These are phyloP conservation scores for Oxytropis ochrocephala DNA, from an alignment of 306 rosid genomes.

Conservation along the genomic window DNA sequence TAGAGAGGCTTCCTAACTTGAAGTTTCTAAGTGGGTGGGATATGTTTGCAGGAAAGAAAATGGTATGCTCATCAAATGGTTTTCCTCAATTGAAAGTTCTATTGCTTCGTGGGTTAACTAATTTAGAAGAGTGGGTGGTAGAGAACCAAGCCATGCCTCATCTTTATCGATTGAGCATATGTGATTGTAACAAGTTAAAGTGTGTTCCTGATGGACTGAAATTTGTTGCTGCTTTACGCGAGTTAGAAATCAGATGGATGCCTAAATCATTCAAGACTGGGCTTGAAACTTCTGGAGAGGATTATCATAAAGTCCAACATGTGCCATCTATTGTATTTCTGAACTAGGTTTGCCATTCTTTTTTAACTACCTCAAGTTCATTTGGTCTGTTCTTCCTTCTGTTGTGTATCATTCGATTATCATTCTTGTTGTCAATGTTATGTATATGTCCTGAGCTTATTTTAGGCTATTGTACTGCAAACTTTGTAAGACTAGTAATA, in stretches of 20 bases:
- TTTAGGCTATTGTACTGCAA: too few relatives aligned
- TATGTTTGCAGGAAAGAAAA: conserved; percentile 25
- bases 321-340: conserved; percentile 35
- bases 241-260: conserved; percentile 38
- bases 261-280: conserved; percentile 24
- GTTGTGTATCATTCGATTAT: too few relatives aligned
- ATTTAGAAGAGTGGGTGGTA: conserved; percentile 42
- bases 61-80: conserved; percentile 32
- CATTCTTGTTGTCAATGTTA: too few relatives aligned
- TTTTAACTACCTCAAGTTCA: too few relatives aligned
- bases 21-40: conserved; percentile 35
- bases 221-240: conserved; percentile 21
- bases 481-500: too few relatives aligned
- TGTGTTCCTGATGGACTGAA: conserved; percentile 45
- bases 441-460: too few relatives aligned
- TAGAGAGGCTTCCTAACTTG: conserved; percentile 40
- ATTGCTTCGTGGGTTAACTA: conserved; percentile 3
- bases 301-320: conserved; percentile 38
- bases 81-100: conserved; percentile 43
- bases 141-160: conserved; percentile 32
- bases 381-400: too few relatives aligned
- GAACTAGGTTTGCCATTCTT: not conserved
- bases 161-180: conserved; percentile 24
- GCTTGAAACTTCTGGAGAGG: conserved; percentile 34
- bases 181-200: conserved; percentile 15